These are phyloP conservation scores for Exophiala sp. DNA, from an alignment of 2,329 filamentous ascomycete species.

Conservation along the genomic window DNA sequence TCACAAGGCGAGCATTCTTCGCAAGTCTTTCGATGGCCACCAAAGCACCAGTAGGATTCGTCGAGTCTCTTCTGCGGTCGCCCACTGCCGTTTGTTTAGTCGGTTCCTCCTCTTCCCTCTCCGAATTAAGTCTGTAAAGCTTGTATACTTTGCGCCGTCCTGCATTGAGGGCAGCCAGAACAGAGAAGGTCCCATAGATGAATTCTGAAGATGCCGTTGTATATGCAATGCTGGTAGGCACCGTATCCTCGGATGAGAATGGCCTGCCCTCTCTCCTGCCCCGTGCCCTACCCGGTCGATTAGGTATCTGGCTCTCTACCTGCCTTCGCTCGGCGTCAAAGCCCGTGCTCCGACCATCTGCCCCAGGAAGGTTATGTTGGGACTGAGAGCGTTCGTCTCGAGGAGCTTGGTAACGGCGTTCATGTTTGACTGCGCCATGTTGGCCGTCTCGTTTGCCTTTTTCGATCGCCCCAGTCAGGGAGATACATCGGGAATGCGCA, in stretches of 20 bases:
- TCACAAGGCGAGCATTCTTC: slow-evolving; percentile 5
- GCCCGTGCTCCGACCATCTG: not conserved
- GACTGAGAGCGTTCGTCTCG: not conserved
- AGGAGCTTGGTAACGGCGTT: slow-evolving; percentile 5
- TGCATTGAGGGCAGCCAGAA: slow-evolving; percentile 72
- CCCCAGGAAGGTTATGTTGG: not conserved
- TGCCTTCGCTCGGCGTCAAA: not conserved
- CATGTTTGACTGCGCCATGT: slow-evolving; percentile 11
- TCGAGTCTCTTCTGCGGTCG: not conserved
- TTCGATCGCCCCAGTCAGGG: slow-evolving; percentile 66
- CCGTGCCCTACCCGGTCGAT: not conserved
- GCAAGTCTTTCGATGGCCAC: slow-evolving; percentile 16
- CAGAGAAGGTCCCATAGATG: slow-evolving; percentile 77
- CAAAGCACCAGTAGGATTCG: slow-evolving; percentile 1
- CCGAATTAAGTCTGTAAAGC: slow-evolving; percentile 62
- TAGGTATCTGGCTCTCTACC: not conserved
- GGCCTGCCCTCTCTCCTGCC: no score
- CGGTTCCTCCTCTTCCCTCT: not conserved
- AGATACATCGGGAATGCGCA: slow-evolving; percentile 44
- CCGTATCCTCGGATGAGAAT: not conserved
- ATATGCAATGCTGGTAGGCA: slow-evolving; percentile 52
- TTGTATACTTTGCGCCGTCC: slow-evolving; percentile 73
- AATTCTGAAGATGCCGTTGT: slow-evolving; percentile 89
- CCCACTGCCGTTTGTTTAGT: not conserved
- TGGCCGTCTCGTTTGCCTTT: slow-evolving; percentile 56